Base-by-base conservation (phyloP, 2,329 filamentous ascomycete genomes). In the Orbilia brochopaga region DNA sequence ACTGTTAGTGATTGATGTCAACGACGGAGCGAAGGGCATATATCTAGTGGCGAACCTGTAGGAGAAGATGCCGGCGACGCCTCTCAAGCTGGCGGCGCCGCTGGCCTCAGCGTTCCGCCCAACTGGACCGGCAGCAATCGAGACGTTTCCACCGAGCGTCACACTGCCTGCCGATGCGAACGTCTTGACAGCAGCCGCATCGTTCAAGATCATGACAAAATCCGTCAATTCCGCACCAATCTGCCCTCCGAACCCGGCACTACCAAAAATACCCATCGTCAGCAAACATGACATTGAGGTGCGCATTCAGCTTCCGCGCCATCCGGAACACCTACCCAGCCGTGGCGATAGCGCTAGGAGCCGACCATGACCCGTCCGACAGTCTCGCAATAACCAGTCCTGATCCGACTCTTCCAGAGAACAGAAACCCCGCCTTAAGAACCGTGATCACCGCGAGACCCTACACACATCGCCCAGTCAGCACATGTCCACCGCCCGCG, bases 151-250 rank as follows among this genome's bases (percentile, higher is more conserved):
- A 76, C 94, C 94, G 5, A 99, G 84, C 2, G 94, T 97, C 73
- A 99, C 83, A 60, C 90, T 93, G 2, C 94, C 94, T 42, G 89
- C 87, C 80, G 97, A 93, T 4, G 92, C 91, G 80, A 99, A 97
- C 7, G 93, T 92, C 80, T 91, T 91, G 75, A 99, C 93, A 50
- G 94, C 93, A 67, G 83, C 86, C 46, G 87, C 83, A 78, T 99
- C 93, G 81, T 99, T 99, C 75, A 99, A 87, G 75, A 99, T 97
- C 81, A 99, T 97, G 79, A 99, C 94, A 79, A 99, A 99, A 79
- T 94, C 91, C 69, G 91, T 94, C 73, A 95, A 81, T 80, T 95
- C 91, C 80, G 93, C 90, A 37, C 90, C 90, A 77, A 95, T 91
- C 81, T 94, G 90, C 44, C 90, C 90, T 75, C 90, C 90, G 75